Evolutionary conservation across 371 early-diverging fungal genomes (phyloP).

Genomic region (Umbelopsis sp.): DNA sequence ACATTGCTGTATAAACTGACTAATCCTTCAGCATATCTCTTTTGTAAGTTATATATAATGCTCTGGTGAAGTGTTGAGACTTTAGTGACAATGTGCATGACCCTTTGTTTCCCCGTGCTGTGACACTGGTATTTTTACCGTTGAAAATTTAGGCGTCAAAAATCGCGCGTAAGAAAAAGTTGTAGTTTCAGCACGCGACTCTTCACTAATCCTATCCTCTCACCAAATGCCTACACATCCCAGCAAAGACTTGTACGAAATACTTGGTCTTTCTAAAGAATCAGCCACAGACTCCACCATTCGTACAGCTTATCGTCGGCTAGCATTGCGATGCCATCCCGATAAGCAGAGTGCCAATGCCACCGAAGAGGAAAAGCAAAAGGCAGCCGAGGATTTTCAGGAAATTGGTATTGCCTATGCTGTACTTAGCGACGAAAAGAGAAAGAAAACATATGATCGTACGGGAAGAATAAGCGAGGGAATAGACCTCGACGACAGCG

Average conservation of each 20-base stretch:
- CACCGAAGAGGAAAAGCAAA: constrained; percentile 66
- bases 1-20: too few relatives aligned
- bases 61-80: too few relatives aligned
- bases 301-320: constrained; percentile 84
- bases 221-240: not conserved
- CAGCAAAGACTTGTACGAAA: constrained; percentile 59
- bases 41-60: too few relatives aligned
- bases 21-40: too few relatives aligned
- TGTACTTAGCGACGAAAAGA: constrained; percentile 77
- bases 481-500: constrained; percentile 47
- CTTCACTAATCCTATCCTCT: not conserved
- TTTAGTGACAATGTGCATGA: too few relatives aligned
- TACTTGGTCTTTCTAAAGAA: constrained; percentile 67
- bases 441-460: constrained; percentile 80
- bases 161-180: not conserved
- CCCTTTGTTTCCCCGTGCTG: not conserved
- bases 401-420: constrained; percentile 83
- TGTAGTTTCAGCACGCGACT: not conserved
- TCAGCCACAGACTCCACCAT: constrained; percentile 69
- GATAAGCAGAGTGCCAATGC: constrained; percentile 74
- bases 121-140: not conserved
- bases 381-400: constrained; percentile 83
- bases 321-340: constrained; percentile 81
- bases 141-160: not conserved
- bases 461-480: constrained; percentile 47